phyloP scores from a whole-genome alignment of 129 eudicot species.

The Artemisia tridentata region DNA sequence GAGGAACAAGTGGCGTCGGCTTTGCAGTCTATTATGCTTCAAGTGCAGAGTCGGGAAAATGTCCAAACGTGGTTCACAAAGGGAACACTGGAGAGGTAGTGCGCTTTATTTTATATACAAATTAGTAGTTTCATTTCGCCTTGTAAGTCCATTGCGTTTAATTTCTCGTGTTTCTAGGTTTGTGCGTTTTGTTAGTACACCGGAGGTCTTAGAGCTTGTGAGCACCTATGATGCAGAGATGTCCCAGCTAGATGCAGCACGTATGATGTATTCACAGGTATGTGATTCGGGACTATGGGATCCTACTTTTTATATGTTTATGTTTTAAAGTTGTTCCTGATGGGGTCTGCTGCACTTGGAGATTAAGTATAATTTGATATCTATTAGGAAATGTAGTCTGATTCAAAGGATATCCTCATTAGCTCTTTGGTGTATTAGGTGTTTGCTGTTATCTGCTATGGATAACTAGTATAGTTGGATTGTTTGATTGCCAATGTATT shows the following conservation, averaged over 20 bases:
- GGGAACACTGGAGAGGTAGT: conserved; percentile 94
- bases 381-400: too few relatives aligned
- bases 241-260: conserved; percentile 96
- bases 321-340: not conserved
- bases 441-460: too few relatives aligned
- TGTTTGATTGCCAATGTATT: too few relatives aligned
- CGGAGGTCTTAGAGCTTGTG: conserved; percentile 86
- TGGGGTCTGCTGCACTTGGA: too few relatives aligned
- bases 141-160: conserved; percentile 4
- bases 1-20: conserved; percentile 80
- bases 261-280: conserved; percentile 88
- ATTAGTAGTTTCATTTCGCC: not conserved
- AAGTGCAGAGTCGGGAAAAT: conserved; percentile 52
- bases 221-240: conserved; percentile 85
- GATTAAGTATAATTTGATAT: too few relatives aligned
- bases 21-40: conserved; percentile 72
- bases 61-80: conserved; percentile 88
- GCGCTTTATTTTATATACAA: not conserved
- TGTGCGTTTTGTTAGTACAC: conserved; percentile 96
- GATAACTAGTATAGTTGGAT: too few relatives aligned
- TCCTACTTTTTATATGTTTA: not conserved
- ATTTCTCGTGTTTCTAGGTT: conserved; percentile 49
- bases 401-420: too few relatives aligned
- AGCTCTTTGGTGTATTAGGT: too few relatives aligned
- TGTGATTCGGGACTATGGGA: conserved; percentile 25